These are phyloP conservation scores for Buxus sempervirens DNA, from an alignment of 164 flowering plant species.

Conservation along the genomic window DNA sequence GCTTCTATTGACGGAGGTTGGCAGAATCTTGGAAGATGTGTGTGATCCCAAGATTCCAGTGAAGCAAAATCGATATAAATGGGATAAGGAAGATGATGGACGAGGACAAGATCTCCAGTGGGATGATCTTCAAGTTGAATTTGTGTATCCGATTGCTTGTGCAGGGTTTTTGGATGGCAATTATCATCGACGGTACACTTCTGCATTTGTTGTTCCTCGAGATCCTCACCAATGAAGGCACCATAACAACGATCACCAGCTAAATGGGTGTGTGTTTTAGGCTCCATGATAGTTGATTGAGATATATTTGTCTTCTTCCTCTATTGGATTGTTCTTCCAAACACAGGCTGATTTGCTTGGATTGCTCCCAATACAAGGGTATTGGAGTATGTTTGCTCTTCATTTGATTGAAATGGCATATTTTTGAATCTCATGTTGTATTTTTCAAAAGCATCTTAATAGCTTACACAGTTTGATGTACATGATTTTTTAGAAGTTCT, in stretches of 20 bases:
- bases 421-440: no score
- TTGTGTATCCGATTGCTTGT: conserved; percentile 79
- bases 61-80: conserved; percentile 71
- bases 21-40: conserved; percentile 60
- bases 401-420: no score
- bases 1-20: conserved; percentile 82
- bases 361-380: no score
- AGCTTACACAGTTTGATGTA: no score
- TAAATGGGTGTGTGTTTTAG: conserved; percentile 30
- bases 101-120: conserved; percentile 79
- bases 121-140: conserved; percentile 92
- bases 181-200: conserved; percentile 83
- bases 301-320: no score
- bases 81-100: conserved; percentile 77
- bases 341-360: no score
- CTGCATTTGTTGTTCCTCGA: conserved; percentile 78
- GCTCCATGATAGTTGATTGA: no score
- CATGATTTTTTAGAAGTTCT: no score
- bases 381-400: no score
- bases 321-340: no score
- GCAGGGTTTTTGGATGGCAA: conserved; percentile 82
- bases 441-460: no score
- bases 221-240: conserved; percentile 83
- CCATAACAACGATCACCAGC: conserved; percentile 92
- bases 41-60: conserved; percentile 67